A percentile compares a stretch with the other conserved stretches of the same genome.
Evolutionary conservation across 2,329 filamentous ascomycete species (phyloP).

Genomic region (Cadophora luteo-olivacea): DNA sequence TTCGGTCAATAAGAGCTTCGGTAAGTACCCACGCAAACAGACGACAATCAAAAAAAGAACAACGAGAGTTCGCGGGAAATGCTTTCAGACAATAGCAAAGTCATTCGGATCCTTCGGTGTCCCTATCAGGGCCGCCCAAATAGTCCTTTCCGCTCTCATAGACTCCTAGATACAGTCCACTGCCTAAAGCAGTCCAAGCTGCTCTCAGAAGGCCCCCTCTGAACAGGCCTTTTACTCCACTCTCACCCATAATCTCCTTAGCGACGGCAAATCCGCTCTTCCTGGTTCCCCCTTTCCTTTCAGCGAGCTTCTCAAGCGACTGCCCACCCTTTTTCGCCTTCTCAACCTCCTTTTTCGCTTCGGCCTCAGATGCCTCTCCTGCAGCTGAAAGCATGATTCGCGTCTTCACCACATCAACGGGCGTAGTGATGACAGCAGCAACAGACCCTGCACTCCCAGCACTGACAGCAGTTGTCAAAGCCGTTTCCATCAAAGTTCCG

Average conservation of each 20-base stretch:
- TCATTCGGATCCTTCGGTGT: slow-evolving; percentile 6
- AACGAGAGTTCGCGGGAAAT: neutral
- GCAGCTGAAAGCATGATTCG: slow-evolving; percentile 78
- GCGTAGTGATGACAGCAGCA: slow-evolving; percentile 83
- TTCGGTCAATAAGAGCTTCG: too few relatives aligned
- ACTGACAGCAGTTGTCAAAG: slow-evolving; percentile 72
- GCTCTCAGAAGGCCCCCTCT: slow-evolving; percentile 75
- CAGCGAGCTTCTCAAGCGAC: slow-evolving; percentile 34
- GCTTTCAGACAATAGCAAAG: neutral
- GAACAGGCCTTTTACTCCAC: slow-evolving; percentile 78
- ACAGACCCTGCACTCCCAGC: slow-evolving; percentile 77
- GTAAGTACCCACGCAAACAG: neutral
- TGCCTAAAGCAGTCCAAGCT: slow-evolving; percentile 82
- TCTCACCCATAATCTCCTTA: slow-evolving; percentile 67
- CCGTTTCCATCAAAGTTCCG: slow-evolving; percentile 65
- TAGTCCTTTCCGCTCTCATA: slow-evolving; percentile 82
- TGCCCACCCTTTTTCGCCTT: slow-evolving; percentile 40
- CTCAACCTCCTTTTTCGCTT: slow-evolving; percentile 38
- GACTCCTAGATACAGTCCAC: slow-evolving; percentile 83
- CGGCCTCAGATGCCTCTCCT: slow-evolving; percentile 41
- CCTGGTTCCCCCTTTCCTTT: slow-evolving; percentile 44
- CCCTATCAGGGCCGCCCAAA: slow-evolving; percentile 47
- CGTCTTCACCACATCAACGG: slow-evolving; percentile 89
- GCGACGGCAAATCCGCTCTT: slow-evolving; percentile 64
- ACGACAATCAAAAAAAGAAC: neutral